Percentiles rank a stretch among this genome's conserved stretches.
Conservation (phyloP, 2,329 filamentous ascomycete species). For the Botrytis tulipae region DNA sequence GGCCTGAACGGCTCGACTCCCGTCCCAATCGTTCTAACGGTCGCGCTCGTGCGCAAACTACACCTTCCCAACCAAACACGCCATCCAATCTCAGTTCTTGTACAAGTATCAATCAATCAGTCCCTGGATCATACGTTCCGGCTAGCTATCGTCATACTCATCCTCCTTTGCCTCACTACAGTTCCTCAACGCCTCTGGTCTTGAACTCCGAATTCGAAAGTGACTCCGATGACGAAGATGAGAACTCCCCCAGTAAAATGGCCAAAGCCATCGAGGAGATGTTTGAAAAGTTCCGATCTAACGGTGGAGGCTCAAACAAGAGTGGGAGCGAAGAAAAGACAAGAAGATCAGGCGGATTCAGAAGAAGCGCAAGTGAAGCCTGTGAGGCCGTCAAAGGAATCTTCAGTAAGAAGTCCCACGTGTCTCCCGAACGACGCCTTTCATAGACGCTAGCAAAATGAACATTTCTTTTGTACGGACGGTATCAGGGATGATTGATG, state of each 20-base stretch:
- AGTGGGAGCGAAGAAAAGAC: slow-evolving; percentile 2
- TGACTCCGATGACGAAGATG: slow-evolving; percentile 19
- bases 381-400: slow-evolving; percentile 15
- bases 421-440: neutral
- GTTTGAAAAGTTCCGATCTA: slow-evolving; percentile 18
- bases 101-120: neutral
- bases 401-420: slow-evolving; percentile 14
- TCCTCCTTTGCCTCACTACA: neutral
- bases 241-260: slow-evolving; percentile 16
- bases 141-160: slow-evolving; percentile 2
- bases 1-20: slow-evolving; percentile 20
- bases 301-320: neutral
- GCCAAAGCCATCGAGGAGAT: slow-evolving; percentile 21
- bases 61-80: neutral
- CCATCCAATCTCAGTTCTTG: slow-evolving; percentile 9
- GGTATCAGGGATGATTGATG: slow-evolving; percentile 3
- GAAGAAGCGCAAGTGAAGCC: slow-evolving; percentile 18
- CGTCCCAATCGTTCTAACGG: slow-evolving; percentile 5
- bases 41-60: slow-evolving; percentile 17
- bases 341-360: slow-evolving; percentile 13
- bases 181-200: slow-evolving; percentile 10
- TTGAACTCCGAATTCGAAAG: slow-evolving; percentile 17
- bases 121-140: slow-evolving; percentile 5
- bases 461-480: neutral
- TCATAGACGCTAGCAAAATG: neutral